Conservation (phyloP, 2,329 filamentous ascomycete genomes). For the Calonectria fujianensis region DNA sequence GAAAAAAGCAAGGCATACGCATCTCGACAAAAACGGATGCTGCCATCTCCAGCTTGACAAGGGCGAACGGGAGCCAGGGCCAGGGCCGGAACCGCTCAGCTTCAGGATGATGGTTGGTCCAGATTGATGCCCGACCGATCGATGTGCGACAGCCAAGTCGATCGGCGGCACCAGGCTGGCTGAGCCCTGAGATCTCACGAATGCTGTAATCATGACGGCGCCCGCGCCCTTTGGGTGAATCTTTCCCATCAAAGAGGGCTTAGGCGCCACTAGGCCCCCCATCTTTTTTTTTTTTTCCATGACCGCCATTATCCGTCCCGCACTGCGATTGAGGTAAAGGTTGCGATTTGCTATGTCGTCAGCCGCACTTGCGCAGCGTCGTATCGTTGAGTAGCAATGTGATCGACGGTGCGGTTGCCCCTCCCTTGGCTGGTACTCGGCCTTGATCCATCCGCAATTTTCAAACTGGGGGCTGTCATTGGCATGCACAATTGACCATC, state of each 20-base stretch:
- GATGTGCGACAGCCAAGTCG: slow-evolving; percentile 11
- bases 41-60: slow-evolving; percentile 39
- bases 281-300: slow-evolving; percentile 19
- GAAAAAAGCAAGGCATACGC: slow-evolving; percentile 33
- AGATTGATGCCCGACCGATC: slow-evolving; percentile 39
- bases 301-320: slow-evolving; percentile 18
- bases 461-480: slow-evolving; percentile 25
- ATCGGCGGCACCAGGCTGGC: slow-evolving; percentile 33
- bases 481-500: slow-evolving; percentile 4
- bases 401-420: slow-evolving; percentile 49
- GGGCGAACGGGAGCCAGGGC: slow-evolving; percentile 30
- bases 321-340: slow-evolving; percentile 15
- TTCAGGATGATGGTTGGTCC: slow-evolving; percentile 17
- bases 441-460: slow-evolving; percentile 22
- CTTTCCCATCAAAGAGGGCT: neutral
- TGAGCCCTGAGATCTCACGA: slow-evolving; percentile 24
- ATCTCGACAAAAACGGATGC: slow-evolving; percentile 25
- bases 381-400: slow-evolving; percentile 51
- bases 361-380: slow-evolving; percentile 51
- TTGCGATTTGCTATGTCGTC: slow-evolving; percentile 37
- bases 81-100: slow-evolving; percentile 35
- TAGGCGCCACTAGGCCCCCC: slow-evolving; percentile 26
- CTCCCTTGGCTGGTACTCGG: slow-evolving; percentile 17
- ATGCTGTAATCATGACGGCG: slow-evolving; percentile 26
- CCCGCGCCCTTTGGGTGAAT: slow-evolving; percentile 8